A percentile compares a stretch with the other conserved stretches of the same genome.
Conservation (phyloP, 1,139 yeast species). For the Hyphopichia buzzinii region DNA sequence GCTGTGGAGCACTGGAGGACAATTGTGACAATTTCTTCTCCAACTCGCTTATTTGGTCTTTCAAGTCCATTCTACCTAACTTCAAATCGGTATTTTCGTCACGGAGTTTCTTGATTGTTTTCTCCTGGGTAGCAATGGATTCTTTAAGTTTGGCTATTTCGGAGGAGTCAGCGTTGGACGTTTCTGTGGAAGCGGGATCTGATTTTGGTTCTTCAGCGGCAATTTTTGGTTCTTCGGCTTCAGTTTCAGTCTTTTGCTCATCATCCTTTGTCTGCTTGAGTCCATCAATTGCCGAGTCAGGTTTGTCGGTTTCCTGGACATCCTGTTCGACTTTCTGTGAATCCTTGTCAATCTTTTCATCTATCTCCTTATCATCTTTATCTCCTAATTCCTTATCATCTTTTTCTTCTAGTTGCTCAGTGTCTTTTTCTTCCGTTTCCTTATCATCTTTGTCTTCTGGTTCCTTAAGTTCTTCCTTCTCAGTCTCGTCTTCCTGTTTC, state of each 20-base stretch:
- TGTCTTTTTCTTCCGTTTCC: constrained; percentile 10
- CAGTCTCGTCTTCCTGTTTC: constrained; percentile 14
- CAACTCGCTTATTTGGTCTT: constrained; percentile 30
- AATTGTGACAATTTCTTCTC: constrained; percentile 20
- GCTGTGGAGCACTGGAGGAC: constrained; percentile 7
- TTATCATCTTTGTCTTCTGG: constrained; percentile 10
- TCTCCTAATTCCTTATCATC: constrained; percentile 9
- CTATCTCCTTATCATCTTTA: constrained; percentile 8
- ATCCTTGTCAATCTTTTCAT: constrained; percentile 9
- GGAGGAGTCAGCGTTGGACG: background rate
- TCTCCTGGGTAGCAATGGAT: constrained; percentile 30
- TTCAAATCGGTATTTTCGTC: constrained; percentile 47
- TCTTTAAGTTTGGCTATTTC: constrained; percentile 20
- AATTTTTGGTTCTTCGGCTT: constrained; percentile 14
- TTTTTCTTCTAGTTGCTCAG: constrained; percentile 8
- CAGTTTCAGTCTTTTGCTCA: constrained; percentile 17
- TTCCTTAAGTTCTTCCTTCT: constrained; percentile 13
- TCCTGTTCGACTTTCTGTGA: constrained; percentile 8
- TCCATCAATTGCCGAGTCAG: constrained; percentile 1
- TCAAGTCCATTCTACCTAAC: constrained; percentile 46
- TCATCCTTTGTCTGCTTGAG: constrained; percentile 20
- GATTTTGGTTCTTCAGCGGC: too few species aligned
- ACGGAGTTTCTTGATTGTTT: constrained; percentile 37
- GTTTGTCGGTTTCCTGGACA: constrained; percentile 8
- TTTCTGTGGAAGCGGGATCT: too few species aligned